Conservation (phyloP, 23 red algal species). For the Gracilaria domingensis region DNA sequence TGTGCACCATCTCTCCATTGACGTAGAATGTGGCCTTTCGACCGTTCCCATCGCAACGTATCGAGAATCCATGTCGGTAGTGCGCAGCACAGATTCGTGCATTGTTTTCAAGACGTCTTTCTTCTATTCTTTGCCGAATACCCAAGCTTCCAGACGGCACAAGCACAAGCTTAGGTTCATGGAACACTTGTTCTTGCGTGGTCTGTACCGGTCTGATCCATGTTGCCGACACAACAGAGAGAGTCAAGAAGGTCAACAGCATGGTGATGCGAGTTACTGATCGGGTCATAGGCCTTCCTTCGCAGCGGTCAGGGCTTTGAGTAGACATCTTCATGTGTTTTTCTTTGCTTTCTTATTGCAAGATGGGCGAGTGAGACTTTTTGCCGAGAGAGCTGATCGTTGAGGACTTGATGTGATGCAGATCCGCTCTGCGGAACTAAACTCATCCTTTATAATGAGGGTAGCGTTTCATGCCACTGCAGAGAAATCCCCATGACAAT, state of each 20-base stretch:
- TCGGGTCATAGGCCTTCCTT: neutral
- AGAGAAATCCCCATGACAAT: too few species aligned
- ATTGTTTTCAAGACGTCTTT: conserved; percentile 3
- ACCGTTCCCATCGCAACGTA: conserved; percentile 11
- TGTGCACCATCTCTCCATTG: conserved; percentile 21
- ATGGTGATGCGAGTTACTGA: neutral
- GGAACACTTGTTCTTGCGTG: neutral
- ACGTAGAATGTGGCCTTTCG: conserved; percentile 16
- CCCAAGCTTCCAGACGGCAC: conserved; percentile 20
- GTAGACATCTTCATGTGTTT: conserved; percentile 2
- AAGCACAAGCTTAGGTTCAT: conserved; percentile 9
- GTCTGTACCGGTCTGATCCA: neutral
- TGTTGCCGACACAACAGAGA: conserved; percentile 29
- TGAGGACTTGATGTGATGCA: too few species aligned
- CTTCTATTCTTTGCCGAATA: conserved; percentile 6
- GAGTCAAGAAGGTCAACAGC: neutral
- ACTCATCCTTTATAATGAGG: neutral
- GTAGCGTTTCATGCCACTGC: too few species aligned
- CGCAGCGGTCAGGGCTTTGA: neutral
- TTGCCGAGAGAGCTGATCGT: neutral
- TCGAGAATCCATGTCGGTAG: conserved; percentile 27
- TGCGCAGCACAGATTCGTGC: conserved; percentile 9
- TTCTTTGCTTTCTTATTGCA: neutral
- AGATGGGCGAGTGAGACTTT: neutral
- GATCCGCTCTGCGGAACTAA: too few species aligned